Evolutionary conservation across 768 basidiomycete species (phyloP).

Genomic region (Agaricus bisporus): DNA sequence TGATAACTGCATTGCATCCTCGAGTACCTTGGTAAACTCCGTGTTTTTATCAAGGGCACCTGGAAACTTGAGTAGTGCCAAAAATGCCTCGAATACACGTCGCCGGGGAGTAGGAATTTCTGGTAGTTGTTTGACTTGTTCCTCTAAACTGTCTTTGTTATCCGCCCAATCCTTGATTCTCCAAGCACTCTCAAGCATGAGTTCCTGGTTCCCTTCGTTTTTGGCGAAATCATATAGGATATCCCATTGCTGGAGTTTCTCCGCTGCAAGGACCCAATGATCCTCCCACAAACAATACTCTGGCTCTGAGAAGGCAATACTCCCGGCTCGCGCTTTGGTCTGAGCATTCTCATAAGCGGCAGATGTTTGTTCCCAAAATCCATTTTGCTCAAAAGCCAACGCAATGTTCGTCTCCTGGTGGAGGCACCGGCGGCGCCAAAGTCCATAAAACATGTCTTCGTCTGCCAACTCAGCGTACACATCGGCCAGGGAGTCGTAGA

Average conservation of each 20-base stretch:
- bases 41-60: conserved; percentile 75
- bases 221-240: conserved; percentile 86
- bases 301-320: conserved; percentile 85
- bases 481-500: conserved; percentile 88
- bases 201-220: conserved; percentile 84
- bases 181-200: conserved; percentile 95
- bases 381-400: conserved; percentile 89
- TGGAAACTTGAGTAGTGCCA: conserved; percentile 82
- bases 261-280: conserved; percentile 94
- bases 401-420: conserved; percentile 86
- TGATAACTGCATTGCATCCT: conserved; percentile 95
- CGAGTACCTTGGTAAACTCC: conserved; percentile 83
- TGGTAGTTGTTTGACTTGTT: conserved; percentile 70
- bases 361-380: conserved; percentile 93
- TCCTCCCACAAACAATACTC: conserved; percentile 99
- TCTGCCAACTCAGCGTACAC: conserved; percentile 94
- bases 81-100: conserved; percentile 94
- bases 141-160: conserved; percentile 70
- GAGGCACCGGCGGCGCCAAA: conserved; percentile 89
- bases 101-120: conserved; percentile 93
- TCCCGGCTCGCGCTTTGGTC: conserved; percentile 71
- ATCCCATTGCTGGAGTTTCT: conserved; percentile 99
- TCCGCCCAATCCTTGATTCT: conserved; percentile 89
- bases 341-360: conserved; percentile 88
- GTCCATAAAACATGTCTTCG: conserved; percentile 95